Percentiles rank a stretch among this genome's conserved stretches.
phyloP scores from a whole-genome alignment of 1,284 basidiomycete genomes.

The Puccinia hordei region DNA sequence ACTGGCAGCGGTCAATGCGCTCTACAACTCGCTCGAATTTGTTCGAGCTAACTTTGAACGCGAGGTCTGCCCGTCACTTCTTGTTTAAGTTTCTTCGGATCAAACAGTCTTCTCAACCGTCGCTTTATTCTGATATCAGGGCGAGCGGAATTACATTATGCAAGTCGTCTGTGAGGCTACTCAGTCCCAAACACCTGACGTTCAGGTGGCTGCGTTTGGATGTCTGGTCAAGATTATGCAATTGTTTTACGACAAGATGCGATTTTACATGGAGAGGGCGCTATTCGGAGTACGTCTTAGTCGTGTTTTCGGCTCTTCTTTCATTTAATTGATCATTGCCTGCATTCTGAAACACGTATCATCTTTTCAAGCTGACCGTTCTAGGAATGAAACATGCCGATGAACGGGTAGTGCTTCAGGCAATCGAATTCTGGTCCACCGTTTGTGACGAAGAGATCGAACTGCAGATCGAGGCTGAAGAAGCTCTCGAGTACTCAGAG shows the following conservation, averaged over 20 bases:
- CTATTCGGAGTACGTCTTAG: conserved; percentile 79
- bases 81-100: neutral
- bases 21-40: conserved; percentile 96
- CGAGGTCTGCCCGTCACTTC: conserved; percentile 67
- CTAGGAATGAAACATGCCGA: conserved; percentile 95
- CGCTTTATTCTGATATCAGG: conserved; percentile 63
- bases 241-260: conserved; percentile 99
- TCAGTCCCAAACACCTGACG: conserved; percentile 74
- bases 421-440: conserved; percentile 99
- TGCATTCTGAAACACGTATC: too few species aligned
- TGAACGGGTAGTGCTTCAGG: conserved; percentile 89
- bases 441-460: conserved; percentile 98
- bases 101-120: conserved; percentile 35
- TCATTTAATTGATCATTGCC: too few species aligned
- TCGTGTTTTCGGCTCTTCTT: neutral
- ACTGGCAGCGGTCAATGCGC: conserved; percentile 86
- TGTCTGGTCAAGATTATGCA: conserved; percentile 96
- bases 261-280: conserved; percentile 98
- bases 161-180: conserved; percentile 99
- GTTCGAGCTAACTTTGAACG: conserved; percentile 96
- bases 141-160: conserved; percentile 99
- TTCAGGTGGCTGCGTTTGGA: conserved; percentile 91
- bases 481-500: conserved; percentile 89
- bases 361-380: conserved; percentile 77
- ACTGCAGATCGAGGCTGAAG: conserved; percentile 84